Evolutionary conservation across 805 yeast genomes (phyloP), one percentile per base, ranked within the genome.

Genomic region (Monosporozyma siamensis): DNA sequence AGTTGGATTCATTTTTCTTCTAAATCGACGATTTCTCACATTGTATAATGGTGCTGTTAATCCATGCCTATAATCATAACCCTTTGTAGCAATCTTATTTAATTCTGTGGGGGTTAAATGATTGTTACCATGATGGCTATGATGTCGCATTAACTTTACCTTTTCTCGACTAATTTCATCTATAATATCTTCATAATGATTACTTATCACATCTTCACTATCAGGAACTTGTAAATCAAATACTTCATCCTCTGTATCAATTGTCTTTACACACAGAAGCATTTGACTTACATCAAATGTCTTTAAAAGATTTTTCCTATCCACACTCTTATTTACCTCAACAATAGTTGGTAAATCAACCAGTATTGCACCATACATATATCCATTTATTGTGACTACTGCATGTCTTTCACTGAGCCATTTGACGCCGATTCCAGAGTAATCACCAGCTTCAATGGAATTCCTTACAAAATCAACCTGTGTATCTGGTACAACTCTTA

Each of bases 331-430:
- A 59, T 82, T 86, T 6, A 84, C 77, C 59, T 92, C 98, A 8
- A 85, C 74, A 4, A 89, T 64, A 0, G 95, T 85, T 0, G 98
- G 98, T 48, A 92, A 66, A 53, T 89, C 90, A n/a, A 92, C 77
- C 27, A 92, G 65, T 48, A 86, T 78, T 0, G 95, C 96, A 6
- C 85, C 87, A 59, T 84, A 90, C 47, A 78, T 60, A 11, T 76
- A 71, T 35, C 78, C 81, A 46, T 78, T 75, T n/a, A 92, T 72
- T 18, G 74, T 71, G 2, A 90, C 77, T 17, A 86, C 72, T 0
- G 97, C 97, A 46, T 86, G 77, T 35, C 80, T 74, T 40, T 80
- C 71, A 48, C 90, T 92, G 46, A 82, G 77, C 87, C 95, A 90
- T 56, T 82, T 82, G 48, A 92, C 74, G 39, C 73, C 73, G 30